Evolutionary conservation across 805 yeast genomes (phyloP), one percentile per base, ranked within the genome.

Genomic region (Cyberlindnera americana): DNA sequence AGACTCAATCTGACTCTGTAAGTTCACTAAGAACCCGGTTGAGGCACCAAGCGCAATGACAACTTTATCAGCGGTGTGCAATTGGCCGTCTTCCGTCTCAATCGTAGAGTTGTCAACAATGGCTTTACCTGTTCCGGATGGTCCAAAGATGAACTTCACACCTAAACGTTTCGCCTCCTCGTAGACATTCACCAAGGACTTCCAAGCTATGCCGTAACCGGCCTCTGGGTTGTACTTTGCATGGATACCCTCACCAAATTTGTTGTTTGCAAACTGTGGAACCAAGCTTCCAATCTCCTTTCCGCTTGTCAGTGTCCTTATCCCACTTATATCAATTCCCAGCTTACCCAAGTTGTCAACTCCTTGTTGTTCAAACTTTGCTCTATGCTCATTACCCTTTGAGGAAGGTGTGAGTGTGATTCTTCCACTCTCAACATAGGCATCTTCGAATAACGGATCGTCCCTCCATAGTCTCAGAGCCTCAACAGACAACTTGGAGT

Each of bases 401-500:
- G 45, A 44, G 9, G 33, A 29, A 1, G 66, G 61, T 2, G 61
- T 47, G n/a, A 70, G 44, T 44, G 67, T 56, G 5, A 70, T 45
- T 43, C 75, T 56, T 2, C 77, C 76, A 50, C 70, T 64, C 39
- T 68, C 65, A 34, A 57, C 57, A 44, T 65, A 71, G 2, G 53
- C 47, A 2, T 56, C 63, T 23, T 57, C 49, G 35, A 50, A 67
- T 6, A 60, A 43, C 39, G 68, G 62, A 24, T 40, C 41, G 11
- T 40, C 46, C 17, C 55, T 55, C 73, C 75, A 72, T 38, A 53
- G 40, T 9, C 53, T 39, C 29, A 69, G 50, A 3, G 78, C 77
- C 47, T 74, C 78, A 4, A 70, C 58, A 4, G 73, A 60, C 48
- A 74, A 43, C 33, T 57, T 56, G 5, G 75, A 55, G 41, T 73